These are phyloP conservation scores for Pseudogymnoascus sp. DNA, from an alignment of 2,329 filamentous ascomycete species.

Conservation along the genomic window DNA sequence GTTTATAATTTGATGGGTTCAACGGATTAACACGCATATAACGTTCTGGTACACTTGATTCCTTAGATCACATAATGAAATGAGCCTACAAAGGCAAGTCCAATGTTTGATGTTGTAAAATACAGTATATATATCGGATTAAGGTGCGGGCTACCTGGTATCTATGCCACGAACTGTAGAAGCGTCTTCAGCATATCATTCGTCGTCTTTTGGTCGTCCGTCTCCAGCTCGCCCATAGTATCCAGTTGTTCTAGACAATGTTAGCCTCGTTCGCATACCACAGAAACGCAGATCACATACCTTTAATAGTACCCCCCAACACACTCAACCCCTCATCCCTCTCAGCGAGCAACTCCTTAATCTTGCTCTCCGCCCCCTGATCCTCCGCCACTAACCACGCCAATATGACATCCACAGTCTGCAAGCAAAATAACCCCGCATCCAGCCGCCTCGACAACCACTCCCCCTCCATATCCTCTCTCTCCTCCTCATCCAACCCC, in stretches of 20 bases:
- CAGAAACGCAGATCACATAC: conserved; percentile 28
- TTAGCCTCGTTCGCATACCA: conserved; percentile 14
- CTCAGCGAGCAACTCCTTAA: conserved; percentile 58
- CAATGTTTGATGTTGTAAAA: neutral
- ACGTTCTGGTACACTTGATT: neutral
- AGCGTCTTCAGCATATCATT: conserved; percentile 62
- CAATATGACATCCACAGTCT: conserved; percentile 75
- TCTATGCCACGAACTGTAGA: conserved; percentile 37
- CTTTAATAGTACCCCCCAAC: conserved; percentile 61
- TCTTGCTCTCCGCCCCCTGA: conserved; percentile 59
- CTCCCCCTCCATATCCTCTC: conserved; percentile 56
- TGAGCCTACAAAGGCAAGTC: neutral
- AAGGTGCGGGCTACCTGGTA: neutral
- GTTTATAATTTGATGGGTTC: neutral
- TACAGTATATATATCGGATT: neutral
- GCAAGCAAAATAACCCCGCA: conserved; percentile 74
- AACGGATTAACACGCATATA: neutral
- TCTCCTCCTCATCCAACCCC: conserved; percentile 48
- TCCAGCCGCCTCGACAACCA: conserved; percentile 72
- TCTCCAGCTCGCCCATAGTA: conserved; percentile 46
- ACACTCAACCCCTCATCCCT: conserved; percentile 57
- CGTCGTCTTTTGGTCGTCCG: conserved; percentile 44
- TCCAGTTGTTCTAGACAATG: conserved; percentile 49
- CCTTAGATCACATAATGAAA: neutral
- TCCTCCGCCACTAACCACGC: conserved; percentile 94